phyloP scores from a whole-genome alignment of 306 rosid genomes.

The Lotus japonicus region DNA sequence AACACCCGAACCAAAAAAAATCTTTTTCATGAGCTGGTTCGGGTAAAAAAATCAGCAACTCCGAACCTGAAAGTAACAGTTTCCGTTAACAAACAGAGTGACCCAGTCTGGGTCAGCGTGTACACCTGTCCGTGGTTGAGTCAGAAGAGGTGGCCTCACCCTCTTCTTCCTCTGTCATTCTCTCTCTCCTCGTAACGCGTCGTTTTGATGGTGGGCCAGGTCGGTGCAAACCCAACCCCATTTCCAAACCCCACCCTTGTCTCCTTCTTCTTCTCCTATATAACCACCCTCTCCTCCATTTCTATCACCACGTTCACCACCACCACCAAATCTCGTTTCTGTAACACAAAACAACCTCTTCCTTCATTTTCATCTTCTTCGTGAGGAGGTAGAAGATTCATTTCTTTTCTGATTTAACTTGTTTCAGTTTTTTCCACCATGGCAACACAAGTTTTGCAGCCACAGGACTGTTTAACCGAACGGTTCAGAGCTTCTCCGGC shows the following conservation, averaged over 20 bases:
- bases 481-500: constrained; percentile 34
- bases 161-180: background rate
- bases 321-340: background rate
- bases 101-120: constrained; percentile 23
- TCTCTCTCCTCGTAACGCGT: constrained; percentile 26
- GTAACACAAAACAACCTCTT: background rate
- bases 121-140: constrained; percentile 5
- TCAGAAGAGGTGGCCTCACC: constrained; percentile 9
- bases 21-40: no score
- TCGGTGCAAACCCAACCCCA: constrained; percentile 26
- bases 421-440: constrained; percentile 11
- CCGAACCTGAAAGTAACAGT: no score
- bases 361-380: background rate
- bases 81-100: background rate
- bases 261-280: constrained; percentile 15
- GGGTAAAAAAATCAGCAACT: no score
- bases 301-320: background rate
- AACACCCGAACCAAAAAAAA: no score
- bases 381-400: background rate
- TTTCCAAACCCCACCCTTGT: constrained; percentile 19
- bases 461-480: constrained; percentile 58
- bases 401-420: background rate
- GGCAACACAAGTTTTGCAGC: constrained; percentile 77
- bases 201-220: constrained; percentile 7
- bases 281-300: background rate